Conservation (phyloP, 495 filamentous ascomycete species). For the Aspergillus homomorphus region DNA sequence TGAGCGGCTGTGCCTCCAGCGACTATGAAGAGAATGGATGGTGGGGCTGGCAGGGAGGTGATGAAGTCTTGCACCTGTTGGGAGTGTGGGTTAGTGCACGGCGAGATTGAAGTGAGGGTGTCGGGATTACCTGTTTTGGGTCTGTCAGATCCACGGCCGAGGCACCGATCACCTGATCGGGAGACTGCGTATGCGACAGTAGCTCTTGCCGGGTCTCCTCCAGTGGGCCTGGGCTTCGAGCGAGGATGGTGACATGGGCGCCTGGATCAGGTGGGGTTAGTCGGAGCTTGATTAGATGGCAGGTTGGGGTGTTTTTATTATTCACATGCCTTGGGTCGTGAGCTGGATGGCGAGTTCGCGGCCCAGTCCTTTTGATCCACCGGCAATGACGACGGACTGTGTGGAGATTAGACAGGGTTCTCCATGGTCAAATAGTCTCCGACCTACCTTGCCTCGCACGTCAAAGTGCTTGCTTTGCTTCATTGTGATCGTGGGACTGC, state of each 20-base stretch:
- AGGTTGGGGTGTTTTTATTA: background rate
- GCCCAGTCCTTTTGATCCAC: slow-evolving; percentile 12
- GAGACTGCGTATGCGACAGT: background rate
- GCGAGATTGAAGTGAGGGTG: background rate
- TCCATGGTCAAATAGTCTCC: background rate
- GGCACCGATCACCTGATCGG: slow-evolving; percentile 14
- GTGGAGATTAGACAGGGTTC: background rate
- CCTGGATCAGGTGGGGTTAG: background rate
- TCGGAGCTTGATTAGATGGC: background rate
- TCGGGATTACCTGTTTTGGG: slow-evolving; percentile 8
- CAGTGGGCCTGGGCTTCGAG: background rate
- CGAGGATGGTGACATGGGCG: slow-evolving; percentile 5
- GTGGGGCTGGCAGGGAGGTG: slow-evolving; percentile 16
- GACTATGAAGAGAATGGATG: slow-evolving; percentile 30
- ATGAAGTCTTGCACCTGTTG: slow-evolving; percentile 6
- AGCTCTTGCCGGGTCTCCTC: background rate
- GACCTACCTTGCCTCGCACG: background rate
- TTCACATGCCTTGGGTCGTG: background rate
- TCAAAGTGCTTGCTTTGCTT: background rate
- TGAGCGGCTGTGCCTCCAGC: slow-evolving; percentile 34
- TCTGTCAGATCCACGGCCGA: slow-evolving; percentile 17
- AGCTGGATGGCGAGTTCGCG: slow-evolving; percentile 5
- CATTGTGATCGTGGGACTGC: too few relatives aligned
- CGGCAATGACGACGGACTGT: slow-evolving; percentile 9
- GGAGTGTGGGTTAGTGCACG: slow-evolving; percentile 1